Base-by-base conservation (phyloP, 305 asterid genomes). In the Galium porrigens region DNA sequence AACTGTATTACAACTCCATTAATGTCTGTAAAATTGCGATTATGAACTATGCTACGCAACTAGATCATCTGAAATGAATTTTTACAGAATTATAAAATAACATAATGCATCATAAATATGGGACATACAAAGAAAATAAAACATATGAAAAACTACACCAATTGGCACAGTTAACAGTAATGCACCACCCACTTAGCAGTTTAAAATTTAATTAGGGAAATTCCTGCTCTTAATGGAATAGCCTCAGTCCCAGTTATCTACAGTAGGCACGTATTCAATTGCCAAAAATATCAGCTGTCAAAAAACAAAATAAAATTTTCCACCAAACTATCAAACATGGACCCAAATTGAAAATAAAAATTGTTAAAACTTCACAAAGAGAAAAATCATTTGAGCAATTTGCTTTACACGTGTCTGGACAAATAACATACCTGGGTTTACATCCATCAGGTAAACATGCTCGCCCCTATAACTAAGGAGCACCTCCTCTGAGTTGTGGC, bases 381-480 rank as follows among this genome's bases (percentile, higher is more conserved):
- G 3, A 63, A n/a, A n/a, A 33, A 8, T 11, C 8, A 8, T 41
- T n/a, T 10, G 42, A 22, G 8, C 20, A 17, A 29, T 3, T 55
- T 6, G 2, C 3, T 3, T 11, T 30, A 57, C 14, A 29, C 9
- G 2, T 5, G 25, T 58, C 20, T 33, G 20, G 12, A 30, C 10
- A 58, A n/a, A 58, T 6, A n/a, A 32, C n/a, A 63, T 83, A 90
- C 96, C 90, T 6, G 76, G 77, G 79, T 86, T 83, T 64, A 79
- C 84, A 80, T 90, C 94, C 97, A 94, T 94, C 75, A 94, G 80
- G 83, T 90, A 94, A 44, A 84, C 96, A 73, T 89, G 94, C 81
- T 94, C 97, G 76, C 96, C 99, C 12, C 96, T 86, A 66, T 94
- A 94, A 79, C 88, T 94, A 76, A 94, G 94, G 67, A 94, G 95